These are phyloP conservation scores for Aristolochia fimbriata DNA, from an alignment of 164 flowering plant species.

Conservation along the genomic window DNA sequence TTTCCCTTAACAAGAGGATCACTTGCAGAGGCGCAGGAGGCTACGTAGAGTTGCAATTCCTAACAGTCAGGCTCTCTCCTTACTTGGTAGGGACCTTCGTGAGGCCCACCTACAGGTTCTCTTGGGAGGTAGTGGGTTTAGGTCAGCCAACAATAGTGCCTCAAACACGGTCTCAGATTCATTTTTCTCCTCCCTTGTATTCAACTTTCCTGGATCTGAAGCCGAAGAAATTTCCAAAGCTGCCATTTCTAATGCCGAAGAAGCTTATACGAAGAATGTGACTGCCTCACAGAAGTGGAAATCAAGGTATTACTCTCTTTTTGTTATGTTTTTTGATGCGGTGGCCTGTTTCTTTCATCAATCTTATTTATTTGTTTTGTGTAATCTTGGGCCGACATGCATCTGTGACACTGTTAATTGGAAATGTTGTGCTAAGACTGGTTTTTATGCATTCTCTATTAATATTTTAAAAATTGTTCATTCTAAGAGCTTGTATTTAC, in stretches of 20 bases:
- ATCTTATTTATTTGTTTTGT: too few relatives aligned
- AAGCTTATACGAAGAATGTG: conserved; percentile 25
- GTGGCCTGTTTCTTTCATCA: too few relatives aligned
- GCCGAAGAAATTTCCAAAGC: conserved; percentile 73
- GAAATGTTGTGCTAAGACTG: too few relatives aligned
- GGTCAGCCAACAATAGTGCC: conserved; percentile 38
- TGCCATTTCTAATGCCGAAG: conserved; percentile 39
- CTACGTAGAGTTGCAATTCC: conserved; percentile 73
- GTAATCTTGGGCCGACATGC: too few relatives aligned
- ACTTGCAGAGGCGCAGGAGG: conserved; percentile 79
- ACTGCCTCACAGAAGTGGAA: conserved; percentile 42
- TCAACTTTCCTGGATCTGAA: conserved; percentile 58
- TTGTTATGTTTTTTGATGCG: neutral
- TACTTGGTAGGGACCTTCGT: conserved; percentile 75
- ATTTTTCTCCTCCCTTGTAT: conserved; percentile 63
- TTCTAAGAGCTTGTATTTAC: too few relatives aligned
- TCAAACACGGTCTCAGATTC: conserved; percentile 52
- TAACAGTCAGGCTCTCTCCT: conserved; percentile 61
- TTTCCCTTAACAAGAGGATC: conserved; percentile 30
- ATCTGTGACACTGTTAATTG: too few relatives aligned
- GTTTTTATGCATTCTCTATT: too few relatives aligned
- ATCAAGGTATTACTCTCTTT: conserved; percentile 42
- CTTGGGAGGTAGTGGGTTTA: conserved; percentile 63
- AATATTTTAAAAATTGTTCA: too few relatives aligned
- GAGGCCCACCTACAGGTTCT: conserved; percentile 89